Base-by-base conservation (phyloP, 768 basidiomycete species). In the Hypsizygus marmoreus region DNA sequence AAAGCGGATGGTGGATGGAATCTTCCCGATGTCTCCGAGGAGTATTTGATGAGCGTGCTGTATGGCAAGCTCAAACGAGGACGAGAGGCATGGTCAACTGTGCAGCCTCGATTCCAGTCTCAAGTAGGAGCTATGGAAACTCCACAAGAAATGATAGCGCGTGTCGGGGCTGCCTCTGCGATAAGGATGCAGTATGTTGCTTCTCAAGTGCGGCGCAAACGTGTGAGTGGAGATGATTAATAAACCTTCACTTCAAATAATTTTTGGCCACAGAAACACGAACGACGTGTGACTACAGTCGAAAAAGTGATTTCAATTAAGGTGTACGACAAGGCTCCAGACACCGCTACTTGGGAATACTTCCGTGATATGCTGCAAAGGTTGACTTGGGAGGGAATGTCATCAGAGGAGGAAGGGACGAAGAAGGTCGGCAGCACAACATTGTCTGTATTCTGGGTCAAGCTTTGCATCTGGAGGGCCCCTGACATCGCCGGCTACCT, bases 331-430 rank as follows among this genome's bases (percentile, higher is more conserved):
- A n/a, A n/a, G 1, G 40, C 26, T 9, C 16, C 22, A 1, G 52
- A 54, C 14, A 22, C 50, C 13, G 38, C 4, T 4, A 31, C 39
- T 5, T 54, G 52, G 48, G 12, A 43, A 20, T 47, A 45, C 16
- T 35, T 54, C 22, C 7, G 25, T 9, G 2, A n/a, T 4, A 6
- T 54, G 3, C 17, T 54, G 10, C 4, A 54, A 2, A 13, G 30
- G 19, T 42, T 54, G 8, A 22, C 17, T 14, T 6, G 37, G 4
- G 40, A 14, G 11, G 48, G 52, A 2, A 54, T 54, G 52, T 54
- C 52, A 7, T 54, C 52, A 10, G 52, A 54, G 17, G 52, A 54
- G 8, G 22, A 31, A 1, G 44, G 13, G 6, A 32, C 30, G 11
- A 25, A 5, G 13, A 33, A 23, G 13, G 16, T 43, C 14, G 32